phyloP scores from a whole-genome alignment of 495 filamentous ascomycete species.

The Chaetomium fimeti region DNA sequence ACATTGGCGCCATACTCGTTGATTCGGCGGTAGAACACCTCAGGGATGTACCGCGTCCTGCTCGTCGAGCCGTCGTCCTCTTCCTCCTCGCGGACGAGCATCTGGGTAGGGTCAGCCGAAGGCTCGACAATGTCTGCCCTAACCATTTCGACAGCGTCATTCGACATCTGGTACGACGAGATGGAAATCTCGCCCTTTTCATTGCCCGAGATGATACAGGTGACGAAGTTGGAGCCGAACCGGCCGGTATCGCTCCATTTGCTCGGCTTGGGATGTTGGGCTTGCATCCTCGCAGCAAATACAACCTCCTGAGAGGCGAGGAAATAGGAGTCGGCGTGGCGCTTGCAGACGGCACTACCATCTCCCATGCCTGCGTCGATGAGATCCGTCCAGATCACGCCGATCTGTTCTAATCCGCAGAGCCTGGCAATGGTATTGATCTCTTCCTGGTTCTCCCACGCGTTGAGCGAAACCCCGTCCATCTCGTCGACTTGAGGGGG shows the following conservation, averaged over 20 bases:
- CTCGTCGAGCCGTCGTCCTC: conserved; percentile 70
- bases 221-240: conserved; percentile 97
- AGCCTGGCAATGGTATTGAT: conserved; percentile 76
- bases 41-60: conserved; percentile 85
- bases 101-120: conserved; percentile 84
- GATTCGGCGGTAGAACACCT: conserved; percentile 93
- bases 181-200: conserved; percentile 84
- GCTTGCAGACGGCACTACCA: conserved; percentile 87
- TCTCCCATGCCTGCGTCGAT: conserved; percentile 76
- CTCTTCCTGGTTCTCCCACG: conserved; percentile 85
- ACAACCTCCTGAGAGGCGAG: conserved; percentile 88
- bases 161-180: conserved; percentile 90
- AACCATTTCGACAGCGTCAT: conserved; percentile 95
- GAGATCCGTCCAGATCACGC: conserved; percentile 94
- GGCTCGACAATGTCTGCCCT: conserved; percentile 92
- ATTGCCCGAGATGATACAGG: conserved; percentile 89
- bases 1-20: conserved; percentile 97
- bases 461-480: conserved; percentile 84
- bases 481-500: conserved; percentile 86
- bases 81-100: conserved; percentile 93
- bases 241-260: conserved; percentile 96
- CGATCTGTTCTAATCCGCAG: conserved; percentile 87
- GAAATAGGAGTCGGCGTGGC: conserved; percentile 92
- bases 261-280: conserved; percentile 80
- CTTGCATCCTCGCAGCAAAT: conserved; percentile 85